A percentile compares a stretch with the other conserved stretches of the same genome.
phyloP scores from a whole-genome alignment of 2,329 filamentous ascomycete genomes.

The Aspergillus arachidicola region DNA sequence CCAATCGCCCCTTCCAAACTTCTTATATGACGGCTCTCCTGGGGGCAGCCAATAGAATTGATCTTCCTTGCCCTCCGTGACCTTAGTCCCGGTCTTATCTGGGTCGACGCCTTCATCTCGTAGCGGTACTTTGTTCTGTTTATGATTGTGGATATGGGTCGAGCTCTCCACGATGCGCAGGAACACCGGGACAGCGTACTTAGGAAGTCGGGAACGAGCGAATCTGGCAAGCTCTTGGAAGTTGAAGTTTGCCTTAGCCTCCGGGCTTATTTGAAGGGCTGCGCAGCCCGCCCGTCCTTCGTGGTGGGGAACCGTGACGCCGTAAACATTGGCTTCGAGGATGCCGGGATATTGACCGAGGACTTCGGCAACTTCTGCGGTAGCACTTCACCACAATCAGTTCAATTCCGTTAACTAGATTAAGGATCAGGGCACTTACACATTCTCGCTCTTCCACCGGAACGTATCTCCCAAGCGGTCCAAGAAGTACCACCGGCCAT shows the following conservation, averaged over 20 bases:
- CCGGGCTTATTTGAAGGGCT: constrained; percentile 58
- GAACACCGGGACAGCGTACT: constrained; percentile 77
- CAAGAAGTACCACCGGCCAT: constrained; percentile 71
- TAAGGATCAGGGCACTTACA: constrained; percentile 40
- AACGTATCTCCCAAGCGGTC: constrained; percentile 74
- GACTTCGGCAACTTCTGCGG: constrained; percentile 67
- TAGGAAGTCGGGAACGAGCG: constrained; percentile 62
- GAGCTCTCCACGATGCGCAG: constrained; percentile 59
- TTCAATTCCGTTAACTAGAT: background rate
- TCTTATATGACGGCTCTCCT: constrained; percentile 56
- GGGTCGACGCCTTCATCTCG: constrained; percentile 68
- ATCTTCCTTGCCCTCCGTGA: constrained; percentile 47
- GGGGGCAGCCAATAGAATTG: constrained; percentile 55
- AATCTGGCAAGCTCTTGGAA: constrained; percentile 63
- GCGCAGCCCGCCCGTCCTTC: constrained; percentile 70
- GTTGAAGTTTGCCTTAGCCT: constrained; percentile 55
- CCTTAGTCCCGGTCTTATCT: constrained; percentile 47
- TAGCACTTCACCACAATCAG: constrained; percentile 38
- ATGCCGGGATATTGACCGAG: constrained; percentile 62
- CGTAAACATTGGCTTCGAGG: constrained; percentile 71
- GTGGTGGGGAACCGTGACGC: constrained; percentile 65
- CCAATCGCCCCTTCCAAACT: constrained; percentile 64
- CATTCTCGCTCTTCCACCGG: constrained; percentile 73
- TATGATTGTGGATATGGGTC: constrained; percentile 65
- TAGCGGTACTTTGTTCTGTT: constrained; percentile 75